phyloP scores from a whole-genome alignment of 2,329 filamentous ascomycete genomes.

The Cercospora janseana region DNA sequence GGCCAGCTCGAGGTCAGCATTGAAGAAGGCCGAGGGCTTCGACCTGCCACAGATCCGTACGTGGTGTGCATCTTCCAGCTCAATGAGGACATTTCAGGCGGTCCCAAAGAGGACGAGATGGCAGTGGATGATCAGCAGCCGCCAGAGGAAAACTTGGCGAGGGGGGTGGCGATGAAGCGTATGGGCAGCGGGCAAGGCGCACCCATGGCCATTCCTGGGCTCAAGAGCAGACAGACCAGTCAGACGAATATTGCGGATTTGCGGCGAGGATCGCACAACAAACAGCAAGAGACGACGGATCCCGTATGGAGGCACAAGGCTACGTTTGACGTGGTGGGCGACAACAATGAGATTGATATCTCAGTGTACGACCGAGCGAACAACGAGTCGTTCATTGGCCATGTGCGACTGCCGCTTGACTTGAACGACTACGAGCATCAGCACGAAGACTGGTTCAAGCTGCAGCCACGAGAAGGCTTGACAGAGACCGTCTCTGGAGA shows the following conservation, averaged over 20 bases:
- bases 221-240: conserved; percentile 95
- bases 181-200: conserved; percentile 76
- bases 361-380: conserved; percentile 87
- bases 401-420: conserved; percentile 76
- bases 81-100: conserved; percentile 91
- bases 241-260: conserved; percentile 78
- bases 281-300: conserved; percentile 69
- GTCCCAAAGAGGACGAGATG: conserved; percentile 64
- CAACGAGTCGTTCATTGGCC: conserved; percentile 87
- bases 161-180: conserved; percentile 51
- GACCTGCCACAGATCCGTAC: conserved; percentile 83
- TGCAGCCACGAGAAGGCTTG: conserved; percentile 77
- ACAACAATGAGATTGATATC: conserved; percentile 85
- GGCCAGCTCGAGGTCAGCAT: conserved; percentile 91
- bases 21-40: conserved; percentile 75
- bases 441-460: conserved; percentile 79
- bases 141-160: conserved; percentile 57
- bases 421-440: conserved; percentile 66
- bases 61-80: conserved; percentile 96
- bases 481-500: conserved; percentile 76
- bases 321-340: conserved; percentile 90
- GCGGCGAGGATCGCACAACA: conserved; percentile 46
- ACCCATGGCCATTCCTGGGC: conserved; percentile 83
- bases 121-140: conserved; percentile 34
- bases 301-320: conserved; percentile 96